A percentile compares a stretch with the other conserved stretches of the same genome.
Conservation (phyloP, 257 asterid genomes). For the Rhazya stricta region DNA sequence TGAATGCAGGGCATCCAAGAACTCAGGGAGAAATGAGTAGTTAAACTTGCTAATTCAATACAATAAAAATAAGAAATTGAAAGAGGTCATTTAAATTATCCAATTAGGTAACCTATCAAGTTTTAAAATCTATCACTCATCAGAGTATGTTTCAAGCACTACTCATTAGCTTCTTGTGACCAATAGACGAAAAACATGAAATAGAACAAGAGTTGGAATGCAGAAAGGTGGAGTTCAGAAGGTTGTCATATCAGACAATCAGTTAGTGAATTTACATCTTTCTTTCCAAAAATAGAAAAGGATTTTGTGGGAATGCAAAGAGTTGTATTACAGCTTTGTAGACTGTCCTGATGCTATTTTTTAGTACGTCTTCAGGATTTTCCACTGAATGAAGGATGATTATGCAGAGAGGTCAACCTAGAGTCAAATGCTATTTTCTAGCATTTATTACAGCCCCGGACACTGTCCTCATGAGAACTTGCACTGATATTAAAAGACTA, state of each 20-base stretch:
- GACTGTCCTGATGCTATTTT: no score
- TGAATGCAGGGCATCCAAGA: not conserved
- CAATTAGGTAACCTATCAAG: not conserved
- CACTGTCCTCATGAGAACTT: not conserved
- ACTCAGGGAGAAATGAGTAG: not conserved
- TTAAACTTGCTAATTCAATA: not conserved
- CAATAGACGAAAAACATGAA: conserved; percentile 1
- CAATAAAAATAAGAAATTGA: not conserved
- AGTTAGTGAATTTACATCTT: not conserved
- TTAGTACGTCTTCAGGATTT: no score
- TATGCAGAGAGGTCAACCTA: not conserved
- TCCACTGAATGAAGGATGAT: not conserved
- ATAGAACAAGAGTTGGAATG: not conserved
- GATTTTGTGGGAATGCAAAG: no score
- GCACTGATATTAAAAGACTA: not conserved
- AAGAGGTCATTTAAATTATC: not conserved
- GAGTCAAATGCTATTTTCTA: not conserved
- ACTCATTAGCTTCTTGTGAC: not conserved
- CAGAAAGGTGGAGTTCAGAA: conserved; percentile 2
- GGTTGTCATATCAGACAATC: not conserved
- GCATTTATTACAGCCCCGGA: not conserved
- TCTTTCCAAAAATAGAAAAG: no score
- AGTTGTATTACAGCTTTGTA: no score
- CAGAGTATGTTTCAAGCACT: not conserved
- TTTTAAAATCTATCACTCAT: not conserved